Percentiles rank a stretch among this genome's conserved stretches.
Evolutionary conservation across 768 basidiomycete species (phyloP).

Genomic region (Termitomyces sp.): DNA sequence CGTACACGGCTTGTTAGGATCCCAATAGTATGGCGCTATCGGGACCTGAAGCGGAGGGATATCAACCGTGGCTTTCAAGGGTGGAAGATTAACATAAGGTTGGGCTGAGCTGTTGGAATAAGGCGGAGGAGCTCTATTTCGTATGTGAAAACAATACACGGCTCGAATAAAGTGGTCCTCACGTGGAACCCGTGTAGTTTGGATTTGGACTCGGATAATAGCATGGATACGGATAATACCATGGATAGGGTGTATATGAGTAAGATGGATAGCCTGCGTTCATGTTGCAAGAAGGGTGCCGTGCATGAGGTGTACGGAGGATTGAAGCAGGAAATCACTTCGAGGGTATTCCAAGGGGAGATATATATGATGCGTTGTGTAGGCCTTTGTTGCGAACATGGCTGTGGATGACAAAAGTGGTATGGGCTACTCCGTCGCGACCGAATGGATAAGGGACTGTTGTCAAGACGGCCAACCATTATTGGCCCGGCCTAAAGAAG

Average conservation of each 20-base stretch:
- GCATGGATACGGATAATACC: background rate
- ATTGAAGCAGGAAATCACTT: background rate
- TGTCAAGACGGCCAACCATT: background rate
- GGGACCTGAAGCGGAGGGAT: background rate
- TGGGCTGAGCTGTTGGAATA: background rate
- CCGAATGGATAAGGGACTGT: background rate
- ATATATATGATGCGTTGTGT: constrained; percentile 3
- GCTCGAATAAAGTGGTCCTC: background rate
- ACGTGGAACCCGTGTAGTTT: constrained; percentile 1
- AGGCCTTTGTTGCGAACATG: constrained; percentile 9
- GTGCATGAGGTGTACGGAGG: background rate
- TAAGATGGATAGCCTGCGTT: background rate
- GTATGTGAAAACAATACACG: background rate
- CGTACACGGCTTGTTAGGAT: background rate
- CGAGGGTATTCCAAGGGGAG: background rate
- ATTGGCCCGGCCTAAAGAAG: background rate
- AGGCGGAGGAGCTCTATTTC: constrained; percentile 2
- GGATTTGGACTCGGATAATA: background rate
- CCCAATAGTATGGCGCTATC: background rate
- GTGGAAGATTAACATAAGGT: constrained; percentile 1
- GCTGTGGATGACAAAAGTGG: constrained; percentile 12
- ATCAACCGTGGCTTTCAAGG: background rate
- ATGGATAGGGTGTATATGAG: background rate
- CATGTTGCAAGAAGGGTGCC: constrained; percentile 1
- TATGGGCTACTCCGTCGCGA: background rate